These are phyloP conservation scores for Sporothrix mexicana DNA, from an alignment of 2,329 filamentous ascomycete genomes.

Conservation along the genomic window DNA sequence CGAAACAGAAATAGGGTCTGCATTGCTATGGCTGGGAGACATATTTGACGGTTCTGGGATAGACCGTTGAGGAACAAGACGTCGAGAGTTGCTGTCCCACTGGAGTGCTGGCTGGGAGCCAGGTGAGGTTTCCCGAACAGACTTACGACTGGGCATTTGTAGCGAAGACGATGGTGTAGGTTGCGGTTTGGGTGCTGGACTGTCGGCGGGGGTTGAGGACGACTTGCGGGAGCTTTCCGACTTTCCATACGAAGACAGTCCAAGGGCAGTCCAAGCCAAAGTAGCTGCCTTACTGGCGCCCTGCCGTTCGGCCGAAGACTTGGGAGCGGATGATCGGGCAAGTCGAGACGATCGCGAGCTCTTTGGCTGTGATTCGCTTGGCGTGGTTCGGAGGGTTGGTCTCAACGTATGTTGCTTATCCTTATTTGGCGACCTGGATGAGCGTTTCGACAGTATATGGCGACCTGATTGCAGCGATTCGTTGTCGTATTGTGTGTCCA, in stretches of 20 bases:
- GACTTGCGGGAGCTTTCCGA: conserved; percentile 30
- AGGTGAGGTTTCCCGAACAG: conserved; percentile 40
- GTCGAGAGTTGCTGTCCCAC: conserved; percentile 63
- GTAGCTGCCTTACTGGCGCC: conserved; percentile 68
- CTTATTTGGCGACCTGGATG: conserved; percentile 58
- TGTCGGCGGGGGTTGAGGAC: not conserved
- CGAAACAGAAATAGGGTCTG: conserved; percentile 36
- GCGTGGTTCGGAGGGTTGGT: conserved; percentile 62
- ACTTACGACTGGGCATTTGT: conserved; percentile 21
- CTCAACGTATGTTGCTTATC: conserved; percentile 65
- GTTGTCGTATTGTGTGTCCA: not conserved
- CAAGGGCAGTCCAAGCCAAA: conserved; percentile 63
- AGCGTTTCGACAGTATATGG: conserved; percentile 29
- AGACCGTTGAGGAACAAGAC: conserved; percentile 49
- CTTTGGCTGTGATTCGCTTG: conserved; percentile 51
- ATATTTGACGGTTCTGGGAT: conserved; percentile 46
- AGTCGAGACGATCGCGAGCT: conserved; percentile 49
- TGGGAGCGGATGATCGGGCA: conserved; percentile 47
- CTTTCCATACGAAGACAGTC: conserved; percentile 40
- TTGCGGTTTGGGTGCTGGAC: not conserved
- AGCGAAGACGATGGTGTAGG: conserved; percentile 23
- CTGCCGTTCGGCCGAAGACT: conserved; percentile 53
- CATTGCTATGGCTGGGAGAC: conserved; percentile 41
- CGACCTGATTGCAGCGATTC: not conserved
- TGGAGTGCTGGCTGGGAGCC: conserved; percentile 46